These are phyloP conservation scores for Nitzschia inconspicua DNA, from an alignment of 108 stramenopile species.

Conservation along the genomic window DNA sequence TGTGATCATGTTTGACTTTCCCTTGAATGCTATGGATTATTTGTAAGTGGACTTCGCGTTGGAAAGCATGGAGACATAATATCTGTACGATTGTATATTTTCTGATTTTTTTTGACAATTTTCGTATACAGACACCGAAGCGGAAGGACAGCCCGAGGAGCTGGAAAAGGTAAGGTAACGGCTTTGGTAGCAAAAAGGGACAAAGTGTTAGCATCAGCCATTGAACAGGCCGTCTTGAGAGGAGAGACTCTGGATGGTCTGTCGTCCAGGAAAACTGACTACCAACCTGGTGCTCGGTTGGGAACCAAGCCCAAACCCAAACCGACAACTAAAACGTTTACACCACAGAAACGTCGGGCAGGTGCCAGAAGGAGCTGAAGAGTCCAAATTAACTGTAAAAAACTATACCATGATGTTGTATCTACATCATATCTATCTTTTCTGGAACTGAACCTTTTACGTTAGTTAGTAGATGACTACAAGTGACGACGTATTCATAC, in stretches of 20 bases:
- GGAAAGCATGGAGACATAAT: not conserved
- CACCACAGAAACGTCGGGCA: no score
- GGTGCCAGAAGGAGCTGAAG: no score
- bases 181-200: conserved; percentile 86
- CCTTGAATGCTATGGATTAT: conserved; percentile 86
- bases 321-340: not conserved
- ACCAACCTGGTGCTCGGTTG: conserved; percentile 50
- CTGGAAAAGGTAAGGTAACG: conserved; percentile 74
- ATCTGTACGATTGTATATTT: not conserved
- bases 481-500: no score
- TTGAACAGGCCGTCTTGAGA: conserved; percentile 69
- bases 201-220: conserved; percentile 81
- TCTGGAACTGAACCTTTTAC: no score
- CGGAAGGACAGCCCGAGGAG: conserved; percentile 86
- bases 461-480: no score
- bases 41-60: not conserved
- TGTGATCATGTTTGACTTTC: conserved; percentile 93
- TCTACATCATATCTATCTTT: no score
- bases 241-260: conserved; percentile 84
- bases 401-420: no score
- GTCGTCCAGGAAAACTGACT: conserved; percentile 80
- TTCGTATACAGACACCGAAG: conserved; percentile 72
- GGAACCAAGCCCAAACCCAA: conserved; percentile 10
- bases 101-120: not conserved
- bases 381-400: no score